phyloP scores from a whole-genome alignment of 116 monocot species.

The Zostera marina region DNA sequence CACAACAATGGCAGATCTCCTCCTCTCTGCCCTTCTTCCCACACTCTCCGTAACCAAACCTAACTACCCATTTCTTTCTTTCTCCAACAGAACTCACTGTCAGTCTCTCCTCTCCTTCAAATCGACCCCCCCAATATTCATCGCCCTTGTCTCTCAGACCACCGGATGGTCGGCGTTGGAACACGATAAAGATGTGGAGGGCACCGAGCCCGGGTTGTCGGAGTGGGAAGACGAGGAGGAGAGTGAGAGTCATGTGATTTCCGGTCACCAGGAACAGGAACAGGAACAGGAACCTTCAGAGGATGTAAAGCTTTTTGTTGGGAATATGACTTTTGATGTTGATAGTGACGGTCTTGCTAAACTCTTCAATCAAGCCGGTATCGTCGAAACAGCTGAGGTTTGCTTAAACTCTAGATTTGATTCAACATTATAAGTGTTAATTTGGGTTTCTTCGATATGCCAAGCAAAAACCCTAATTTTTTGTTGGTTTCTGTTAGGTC shows the following conservation, averaged over 20 bases:
- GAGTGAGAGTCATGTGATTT: conserved; percentile 7
- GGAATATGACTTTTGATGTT: conserved; percentile 61
- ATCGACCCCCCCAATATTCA: conserved; percentile 7
- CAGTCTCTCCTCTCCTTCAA: conserved; percentile 3
- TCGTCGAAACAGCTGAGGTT: conserved; percentile 81
- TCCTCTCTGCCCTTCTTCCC: conserved; percentile 8
- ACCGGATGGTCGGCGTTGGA: conserved; percentile 35
- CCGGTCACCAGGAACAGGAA: conserved; percentile 31
- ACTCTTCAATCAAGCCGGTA: conserved; percentile 57
- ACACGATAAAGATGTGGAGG: conserved; percentile 11
- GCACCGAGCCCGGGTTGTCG: conserved; percentile 4
- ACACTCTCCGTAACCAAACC: conserved; percentile 2
- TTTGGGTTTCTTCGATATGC: neutral
- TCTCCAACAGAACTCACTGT: neutral
- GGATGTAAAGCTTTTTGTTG: conserved; percentile 77
- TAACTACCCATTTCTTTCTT: conserved; percentile 5
- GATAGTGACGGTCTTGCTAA: conserved; percentile 62
- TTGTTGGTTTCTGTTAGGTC: conserved; percentile 26
- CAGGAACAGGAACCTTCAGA: conserved; percentile 52
- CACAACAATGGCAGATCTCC: conserved; percentile 10
- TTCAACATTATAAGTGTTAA: neutral
- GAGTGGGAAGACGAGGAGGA: conserved; percentile 18
- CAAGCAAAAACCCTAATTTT: neutral
- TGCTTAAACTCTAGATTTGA: neutral
- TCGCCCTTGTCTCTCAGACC: conserved; percentile 31